These are phyloP conservation scores for Cardiospermum halicacabum DNA, from an alignment of 345 rosid species.

Conservation along the genomic window DNA sequence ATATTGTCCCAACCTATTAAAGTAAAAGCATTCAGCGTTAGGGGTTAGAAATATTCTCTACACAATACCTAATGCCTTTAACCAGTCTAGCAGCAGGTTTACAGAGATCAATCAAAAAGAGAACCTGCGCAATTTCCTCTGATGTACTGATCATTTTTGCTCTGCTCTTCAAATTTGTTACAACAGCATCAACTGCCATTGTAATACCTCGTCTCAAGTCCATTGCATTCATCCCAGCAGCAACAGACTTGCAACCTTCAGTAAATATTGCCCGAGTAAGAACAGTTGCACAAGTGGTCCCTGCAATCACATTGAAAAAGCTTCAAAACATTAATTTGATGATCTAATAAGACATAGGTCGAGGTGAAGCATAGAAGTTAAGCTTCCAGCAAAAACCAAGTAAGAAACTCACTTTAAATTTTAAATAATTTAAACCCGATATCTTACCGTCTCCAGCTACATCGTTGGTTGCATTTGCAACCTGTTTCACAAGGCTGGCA, in stretches of 20 bases:
- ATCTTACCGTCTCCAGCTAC: constrained; percentile 88
- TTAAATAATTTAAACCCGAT: not conserved
- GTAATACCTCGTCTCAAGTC: constrained; percentile 88
- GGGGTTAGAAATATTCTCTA: not conserved
- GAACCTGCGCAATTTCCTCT: constrained; percentile 89
- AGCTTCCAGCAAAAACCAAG: not conserved
- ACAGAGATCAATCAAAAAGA: not conserved
- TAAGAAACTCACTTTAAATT: not conserved
- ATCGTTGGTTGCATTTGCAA: constrained; percentile 97
- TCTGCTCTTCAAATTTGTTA: constrained; percentile 81
- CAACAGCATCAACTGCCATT: constrained; percentile 90
- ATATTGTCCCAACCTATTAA: constrained; percentile 84
- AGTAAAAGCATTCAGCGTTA: not conserved
- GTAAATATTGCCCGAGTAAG: constrained; percentile 80
- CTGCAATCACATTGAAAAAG: constrained; percentile 33
- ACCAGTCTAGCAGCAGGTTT: not conserved
- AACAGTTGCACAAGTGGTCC: constrained; percentile 97
- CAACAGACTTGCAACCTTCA: constrained; percentile 98
- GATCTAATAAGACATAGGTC: not conserved
- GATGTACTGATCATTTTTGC: constrained; percentile 97
- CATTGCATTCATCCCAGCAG: constrained; percentile 97
- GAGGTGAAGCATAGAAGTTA: not conserved
- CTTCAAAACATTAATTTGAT: not conserved
- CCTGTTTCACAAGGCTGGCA: constrained; percentile 99
- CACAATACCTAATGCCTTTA: not conserved